Conservation (phyloP, 805 yeast species). For the Starmerella cellae region DNA sequence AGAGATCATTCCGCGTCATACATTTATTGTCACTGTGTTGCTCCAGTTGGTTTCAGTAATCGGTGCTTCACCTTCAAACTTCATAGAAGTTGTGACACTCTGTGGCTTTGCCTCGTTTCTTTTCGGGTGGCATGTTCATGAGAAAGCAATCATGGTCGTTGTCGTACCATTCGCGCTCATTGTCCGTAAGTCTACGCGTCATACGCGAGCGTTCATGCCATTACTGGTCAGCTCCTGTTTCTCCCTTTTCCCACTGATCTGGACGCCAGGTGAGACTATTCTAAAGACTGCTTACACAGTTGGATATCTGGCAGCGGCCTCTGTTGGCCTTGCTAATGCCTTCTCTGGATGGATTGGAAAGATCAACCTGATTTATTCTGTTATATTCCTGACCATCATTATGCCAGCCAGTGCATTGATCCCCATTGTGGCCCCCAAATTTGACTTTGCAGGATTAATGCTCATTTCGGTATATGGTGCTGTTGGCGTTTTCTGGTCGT, state of each 20-base stretch:
- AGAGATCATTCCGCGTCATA: slow-evolving; percentile 58
- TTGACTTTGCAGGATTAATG: slow-evolving; percentile 71
- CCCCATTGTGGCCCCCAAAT: slow-evolving; percentile 37
- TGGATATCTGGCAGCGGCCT: slow-evolving; percentile 73
- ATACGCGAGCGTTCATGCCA: slow-evolving; percentile 57
- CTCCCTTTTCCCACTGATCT: slow-evolving; percentile 76
- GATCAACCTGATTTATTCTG: slow-evolving; percentile 55
- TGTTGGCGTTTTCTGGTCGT: slow-evolving; percentile 68
- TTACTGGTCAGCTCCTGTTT: slow-evolving; percentile 71
- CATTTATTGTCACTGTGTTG: slow-evolving; percentile 70
- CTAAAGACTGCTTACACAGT: slow-evolving; percentile 65
- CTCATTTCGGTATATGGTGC: slow-evolving; percentile 74
- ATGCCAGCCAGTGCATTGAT: slow-evolving; percentile 45
- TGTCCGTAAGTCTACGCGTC: slow-evolving; percentile 54
- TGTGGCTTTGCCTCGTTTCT: slow-evolving; percentile 86
- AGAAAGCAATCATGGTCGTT: slow-evolving; percentile 83
- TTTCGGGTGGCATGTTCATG: slow-evolving; percentile 99
- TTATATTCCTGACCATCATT: slow-evolving; percentile 50
- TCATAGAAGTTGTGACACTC: slow-evolving; percentile 69
- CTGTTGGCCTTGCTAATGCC: slow-evolving; percentile 46
- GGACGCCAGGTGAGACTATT: slow-evolving; percentile 65
- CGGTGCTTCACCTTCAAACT: slow-evolving; percentile 30
- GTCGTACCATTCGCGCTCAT: slow-evolving; percentile 79
- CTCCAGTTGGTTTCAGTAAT: slow-evolving; percentile 67
- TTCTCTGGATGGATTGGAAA: slow-evolving; percentile 34